phyloP scores from a whole-genome alignment of 148 eudicot species.

The Rhododendron molle region DNA sequence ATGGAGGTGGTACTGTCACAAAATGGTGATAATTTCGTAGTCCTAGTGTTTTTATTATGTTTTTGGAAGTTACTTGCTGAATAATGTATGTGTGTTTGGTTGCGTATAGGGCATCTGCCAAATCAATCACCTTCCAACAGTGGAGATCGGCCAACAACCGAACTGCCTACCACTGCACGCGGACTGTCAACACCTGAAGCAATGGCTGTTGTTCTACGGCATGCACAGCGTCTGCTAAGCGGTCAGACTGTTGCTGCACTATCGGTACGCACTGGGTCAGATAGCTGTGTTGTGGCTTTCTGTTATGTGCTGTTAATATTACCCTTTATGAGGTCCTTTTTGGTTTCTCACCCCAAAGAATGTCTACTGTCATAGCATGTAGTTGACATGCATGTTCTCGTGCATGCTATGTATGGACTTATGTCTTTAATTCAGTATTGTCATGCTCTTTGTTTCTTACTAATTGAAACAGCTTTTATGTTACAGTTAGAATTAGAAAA shows the following conservation, averaged over 20 bases:
- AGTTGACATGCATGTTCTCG: neutral
- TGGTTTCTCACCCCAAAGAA: neutral
- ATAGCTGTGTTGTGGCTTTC: neutral
- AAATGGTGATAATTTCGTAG: constrained; percentile 44
- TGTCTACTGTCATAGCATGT: neutral
- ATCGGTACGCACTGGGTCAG: constrained; percentile 52
- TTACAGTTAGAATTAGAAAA: neutral
- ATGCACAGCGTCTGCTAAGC: constrained; percentile 66
- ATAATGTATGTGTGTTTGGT: neutral
- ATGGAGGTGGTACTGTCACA: constrained; percentile 79
- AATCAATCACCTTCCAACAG: constrained; percentile 36
- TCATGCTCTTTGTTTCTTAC: neutral
- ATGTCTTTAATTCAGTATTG: neutral
- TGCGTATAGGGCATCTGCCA: constrained; percentile 41
- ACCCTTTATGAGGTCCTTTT: neutral
- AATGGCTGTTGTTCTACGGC: constrained; percentile 54
- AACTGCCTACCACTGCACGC: constrained; percentile 47
- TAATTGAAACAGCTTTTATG: neutral
- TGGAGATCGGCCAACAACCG: constrained; percentile 34
- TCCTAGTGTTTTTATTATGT: neutral
- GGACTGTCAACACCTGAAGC: constrained; percentile 78
- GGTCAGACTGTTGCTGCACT: constrained; percentile 51
- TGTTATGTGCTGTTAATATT: neutral
- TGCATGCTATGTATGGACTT: neutral
- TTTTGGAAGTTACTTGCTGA: neutral